These are phyloP conservation scores for Leishmania gerbilli DNA, from an alignment of 208 protist species.

Conservation along the genomic window DNA sequence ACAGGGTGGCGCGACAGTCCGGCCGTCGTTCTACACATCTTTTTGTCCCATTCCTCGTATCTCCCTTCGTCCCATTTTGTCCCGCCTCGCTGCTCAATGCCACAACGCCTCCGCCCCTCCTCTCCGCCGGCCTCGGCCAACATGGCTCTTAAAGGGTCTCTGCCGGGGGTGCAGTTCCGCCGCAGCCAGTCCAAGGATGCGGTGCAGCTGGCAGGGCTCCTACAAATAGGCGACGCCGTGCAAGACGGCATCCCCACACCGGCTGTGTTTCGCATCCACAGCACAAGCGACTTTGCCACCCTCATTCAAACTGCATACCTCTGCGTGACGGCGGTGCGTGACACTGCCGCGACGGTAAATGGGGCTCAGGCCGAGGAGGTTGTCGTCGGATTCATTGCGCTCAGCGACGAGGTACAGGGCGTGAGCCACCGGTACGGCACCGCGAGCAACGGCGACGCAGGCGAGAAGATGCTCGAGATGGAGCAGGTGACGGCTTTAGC, in stretches of 20 bases:
- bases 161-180: conserved; percentile 51
- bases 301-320: conserved; percentile 74
- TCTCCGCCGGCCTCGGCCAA: background rate
- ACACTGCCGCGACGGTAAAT: background rate
- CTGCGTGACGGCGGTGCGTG: conserved; percentile 59
- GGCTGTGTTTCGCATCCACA: conserved; percentile 38
- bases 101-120: background rate
- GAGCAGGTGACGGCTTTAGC: background rate
- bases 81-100: background rate
- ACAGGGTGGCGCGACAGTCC: background rate
- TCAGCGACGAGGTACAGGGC: conserved; percentile 28
- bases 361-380: conserved; percentile 12
- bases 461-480: conserved; percentile 3
- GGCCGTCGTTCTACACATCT: background rate
- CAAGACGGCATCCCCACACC: conserved; percentile 43
- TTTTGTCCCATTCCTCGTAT: background rate
- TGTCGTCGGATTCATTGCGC: conserved; percentile 56
- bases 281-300: conserved; percentile 39
- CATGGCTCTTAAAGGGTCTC: conserved; percentile 7
- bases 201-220: conserved; percentile 34
- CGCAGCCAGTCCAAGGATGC: conserved; percentile 53
- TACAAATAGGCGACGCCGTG: conserved; percentile 36
- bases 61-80: background rate
- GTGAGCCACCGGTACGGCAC: background rate
- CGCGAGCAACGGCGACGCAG: background rate